Base-by-base conservation (phyloP, 2,329 filamentous ascomycete species). In the Scytalidium lignicola region DNA sequence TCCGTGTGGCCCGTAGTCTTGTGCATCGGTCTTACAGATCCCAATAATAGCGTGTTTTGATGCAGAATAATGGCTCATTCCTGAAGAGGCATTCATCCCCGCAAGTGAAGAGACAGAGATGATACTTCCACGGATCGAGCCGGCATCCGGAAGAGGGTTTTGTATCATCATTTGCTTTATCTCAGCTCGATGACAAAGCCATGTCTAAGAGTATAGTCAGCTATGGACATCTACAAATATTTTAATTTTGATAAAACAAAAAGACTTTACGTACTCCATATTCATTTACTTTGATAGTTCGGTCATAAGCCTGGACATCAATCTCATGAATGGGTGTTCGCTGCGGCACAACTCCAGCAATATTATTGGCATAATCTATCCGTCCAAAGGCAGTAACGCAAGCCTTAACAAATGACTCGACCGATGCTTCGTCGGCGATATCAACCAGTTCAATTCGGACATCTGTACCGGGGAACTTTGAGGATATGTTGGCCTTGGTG, bases 331-430 rank as follows among this genome's bases (percentile, higher is more conserved):
- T 59, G 3, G 64, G 62, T 22, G 32, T 15, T 18, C 17, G 10
- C 7, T 46, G 44, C n/a, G 26, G 17, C 23, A 26, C 23, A 19
- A 46, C 19, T 12, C 44, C 44, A 0, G 78, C 78, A 5, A 78
- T 67, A 47, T 82, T 79, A 8, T 74, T 76, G 20, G 75, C 74
- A 3, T 75, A 75, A 53, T 78, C 73, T 13, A 79, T 69, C 46
- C 70, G 70, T 8, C 76, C 77, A 46, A 75, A 74, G 29, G 67
- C 66, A 18, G 65, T 54, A 18, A 78, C 59, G 8, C 18, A 19
- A 19, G 3, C n/a, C 7, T 22, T 22, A 22, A 20, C 18, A 21
- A 43, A 18, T 43, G n/a, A 20, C 17, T 15, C 9, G 13, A 43
- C 41, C 8, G 13, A 22, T 21, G 10, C 41, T 22, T 43, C 41